Evolutionary conservation across 2,329 filamentous ascomycete species (phyloP).

Genomic region (Colletotrichum sp.): DNA sequence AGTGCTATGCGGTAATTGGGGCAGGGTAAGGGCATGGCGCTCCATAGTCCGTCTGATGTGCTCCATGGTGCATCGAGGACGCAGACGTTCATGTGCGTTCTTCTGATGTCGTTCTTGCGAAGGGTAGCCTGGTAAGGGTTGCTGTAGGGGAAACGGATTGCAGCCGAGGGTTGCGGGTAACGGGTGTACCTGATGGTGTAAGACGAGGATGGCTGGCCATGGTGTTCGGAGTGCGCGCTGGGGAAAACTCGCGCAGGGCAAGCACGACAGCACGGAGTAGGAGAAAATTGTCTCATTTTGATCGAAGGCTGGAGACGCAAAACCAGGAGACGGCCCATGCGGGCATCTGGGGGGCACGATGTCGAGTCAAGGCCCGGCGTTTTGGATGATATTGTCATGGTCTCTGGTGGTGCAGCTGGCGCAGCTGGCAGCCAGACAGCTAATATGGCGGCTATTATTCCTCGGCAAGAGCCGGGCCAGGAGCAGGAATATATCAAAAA

Average conservation of each 20-base stretch:
- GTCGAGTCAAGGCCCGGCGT: slow-evolving; percentile 13
- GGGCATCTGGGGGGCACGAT: background rate
- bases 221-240: background rate
- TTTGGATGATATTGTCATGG: background rate
- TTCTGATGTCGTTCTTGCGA: background rate
- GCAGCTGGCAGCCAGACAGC: background rate
- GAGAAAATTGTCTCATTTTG: slow-evolving; percentile 15
- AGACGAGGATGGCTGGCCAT: slow-evolving; percentile 10
- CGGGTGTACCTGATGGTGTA: slow-evolving; percentile 3
- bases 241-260: background rate
- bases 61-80: background rate
- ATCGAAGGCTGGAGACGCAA: background rate
- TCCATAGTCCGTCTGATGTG: background rate
- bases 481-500: background rate
- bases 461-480: background rate
- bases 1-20: background rate
- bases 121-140: background rate
- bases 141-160: background rate
- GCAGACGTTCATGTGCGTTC: background rate
- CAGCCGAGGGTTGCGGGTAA: background rate
- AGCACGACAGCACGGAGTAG: background rate
- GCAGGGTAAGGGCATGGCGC: background rate
- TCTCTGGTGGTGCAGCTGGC: background rate
- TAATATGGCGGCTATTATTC: background rate
- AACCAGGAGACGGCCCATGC: background rate